These are phyloP conservation scores for Huntiella omanensis DNA, from an alignment of 2,329 filamentous ascomycete species.

Conservation along the genomic window DNA sequence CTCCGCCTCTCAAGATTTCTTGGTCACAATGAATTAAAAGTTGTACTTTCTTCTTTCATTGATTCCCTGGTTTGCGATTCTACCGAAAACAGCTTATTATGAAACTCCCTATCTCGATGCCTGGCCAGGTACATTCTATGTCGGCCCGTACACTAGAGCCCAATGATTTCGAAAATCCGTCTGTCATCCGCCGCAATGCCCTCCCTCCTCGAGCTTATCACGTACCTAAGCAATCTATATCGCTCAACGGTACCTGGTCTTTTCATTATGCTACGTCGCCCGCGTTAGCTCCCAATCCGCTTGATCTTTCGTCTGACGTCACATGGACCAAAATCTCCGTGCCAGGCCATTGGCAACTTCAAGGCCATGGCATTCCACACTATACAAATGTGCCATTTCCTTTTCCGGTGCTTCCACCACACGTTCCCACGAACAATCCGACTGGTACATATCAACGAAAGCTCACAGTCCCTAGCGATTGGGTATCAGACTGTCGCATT, in stretches of 20 bases:
- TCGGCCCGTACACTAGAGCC: too few relatives aligned
- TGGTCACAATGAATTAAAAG: too few relatives aligned
- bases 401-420: conserved; percentile 47
- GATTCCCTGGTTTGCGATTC: too few relatives aligned
- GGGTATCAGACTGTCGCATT: conserved; percentile 31
- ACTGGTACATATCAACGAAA: conserved; percentile 39
- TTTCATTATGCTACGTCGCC: conserved; percentile 32
- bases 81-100: too few relatives aligned
- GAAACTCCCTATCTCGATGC: too few relatives aligned
- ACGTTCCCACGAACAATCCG: conserved; percentile 42
- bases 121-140: too few relatives aligned
- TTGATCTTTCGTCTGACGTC: not conserved
- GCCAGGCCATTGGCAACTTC: conserved; percentile 52
- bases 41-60: too few relatives aligned
- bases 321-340: conserved; percentile 35
- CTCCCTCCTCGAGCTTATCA: conserved; percentile 33
- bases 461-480: conserved; percentile 35
- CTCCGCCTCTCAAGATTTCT: too few relatives aligned
- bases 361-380: conserved; percentile 47
- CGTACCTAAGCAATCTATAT: conserved; percentile 29
- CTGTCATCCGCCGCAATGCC: conserved; percentile 33
- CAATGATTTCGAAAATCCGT: conserved; percentile 31
- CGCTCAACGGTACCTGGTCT: conserved; percentile 37
- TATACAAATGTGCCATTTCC: conserved; percentile 54
- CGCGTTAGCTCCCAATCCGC: conserved; percentile 19